Evolutionary conservation across 371 early-diverging fungal species (phyloP), one percentile per base, ranked within the genome.

Genomic region (Sporodiniella umbellata): DNA sequence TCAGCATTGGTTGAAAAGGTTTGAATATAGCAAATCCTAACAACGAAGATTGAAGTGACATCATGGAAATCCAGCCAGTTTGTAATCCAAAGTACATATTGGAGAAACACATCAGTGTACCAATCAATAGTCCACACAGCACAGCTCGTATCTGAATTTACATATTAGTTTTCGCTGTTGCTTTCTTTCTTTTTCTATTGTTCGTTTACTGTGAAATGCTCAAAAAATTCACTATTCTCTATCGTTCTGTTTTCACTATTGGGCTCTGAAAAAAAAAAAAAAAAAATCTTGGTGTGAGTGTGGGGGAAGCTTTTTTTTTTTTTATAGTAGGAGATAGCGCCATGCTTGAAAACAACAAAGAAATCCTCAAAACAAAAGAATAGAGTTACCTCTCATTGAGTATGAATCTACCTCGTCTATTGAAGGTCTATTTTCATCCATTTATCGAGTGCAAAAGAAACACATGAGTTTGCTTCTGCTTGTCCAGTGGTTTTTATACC

Each of bases 1-100:
- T 45, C 5, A 86, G 64, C 24, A 65, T 63, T 2, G 55, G 68
- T 51, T 80, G 78, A 30, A 79, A 60, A 1, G 81, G 75, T 45
- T 86, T 85, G 62, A 90, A 88, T 18, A 89, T 67, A 12, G 86
- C 88, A 58, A 83, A 91, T 0, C 88, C 90, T 0, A 91, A 69
- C 5, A 91, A 65, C 0, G 90, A 88, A 12, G 90, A 83, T 58
- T 89, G 92, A n/a, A 91, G 68, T 4, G 88, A 86, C 89, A 89
- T 89, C 92, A 91, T 89, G 25, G 81, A 80, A 44, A 91, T 89
- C 92, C 92, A 91, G 0, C 92, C 92, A 37, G 89, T 88, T 51
- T 91, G 92, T 15, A 91, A 66, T 0, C 92, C 92, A 70, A 89
- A 91, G 62, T 89, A 91, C 82, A 87, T 87, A 58, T 91, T 91